Conservation (phyloP, 305 asterid genomes). For the Fraxinus sp. region DNA sequence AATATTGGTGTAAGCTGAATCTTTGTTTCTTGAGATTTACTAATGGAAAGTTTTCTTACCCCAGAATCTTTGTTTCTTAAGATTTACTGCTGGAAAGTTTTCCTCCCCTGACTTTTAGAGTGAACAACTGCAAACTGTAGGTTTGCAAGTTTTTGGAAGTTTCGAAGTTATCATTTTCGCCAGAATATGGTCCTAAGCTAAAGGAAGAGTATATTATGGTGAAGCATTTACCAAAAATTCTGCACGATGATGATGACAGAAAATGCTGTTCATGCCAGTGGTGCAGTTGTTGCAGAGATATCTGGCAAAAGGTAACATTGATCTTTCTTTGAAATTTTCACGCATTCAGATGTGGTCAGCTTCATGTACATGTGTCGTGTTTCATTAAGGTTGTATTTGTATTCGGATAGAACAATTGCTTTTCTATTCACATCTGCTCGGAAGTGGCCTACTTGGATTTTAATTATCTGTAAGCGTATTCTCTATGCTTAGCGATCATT, state of each 20-base stretch:
- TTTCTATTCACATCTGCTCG: background rate
- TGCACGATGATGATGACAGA: constrained; percentile 39
- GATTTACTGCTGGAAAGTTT: constrained; percentile 14
- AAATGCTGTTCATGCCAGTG: constrained; percentile 71
- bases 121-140: constrained; percentile 36
- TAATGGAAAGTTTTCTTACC: constrained; percentile 16
- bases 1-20: background rate
- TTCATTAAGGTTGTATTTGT: background rate
- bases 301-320: constrained; percentile 68
- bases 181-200: constrained; percentile 91
- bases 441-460: background rate
- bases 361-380: background rate
- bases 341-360: background rate
- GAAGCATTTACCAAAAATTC: constrained; percentile 79
- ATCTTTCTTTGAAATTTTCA: background rate
- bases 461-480: background rate
- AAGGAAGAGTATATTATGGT: constrained; percentile 95
- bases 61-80: background rate
- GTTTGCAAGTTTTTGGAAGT: constrained; percentile 96
- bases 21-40: background rate
- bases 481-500: background rate
- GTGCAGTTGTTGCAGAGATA: constrained; percentile 89
- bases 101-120: constrained; percentile 21
- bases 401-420: background rate
- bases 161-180: constrained; percentile 84